These are phyloP conservation scores for Fusarium euwallaceae DNA, from an alignment of 2,329 filamentous ascomycete genomes.

Conservation along the genomic window DNA sequence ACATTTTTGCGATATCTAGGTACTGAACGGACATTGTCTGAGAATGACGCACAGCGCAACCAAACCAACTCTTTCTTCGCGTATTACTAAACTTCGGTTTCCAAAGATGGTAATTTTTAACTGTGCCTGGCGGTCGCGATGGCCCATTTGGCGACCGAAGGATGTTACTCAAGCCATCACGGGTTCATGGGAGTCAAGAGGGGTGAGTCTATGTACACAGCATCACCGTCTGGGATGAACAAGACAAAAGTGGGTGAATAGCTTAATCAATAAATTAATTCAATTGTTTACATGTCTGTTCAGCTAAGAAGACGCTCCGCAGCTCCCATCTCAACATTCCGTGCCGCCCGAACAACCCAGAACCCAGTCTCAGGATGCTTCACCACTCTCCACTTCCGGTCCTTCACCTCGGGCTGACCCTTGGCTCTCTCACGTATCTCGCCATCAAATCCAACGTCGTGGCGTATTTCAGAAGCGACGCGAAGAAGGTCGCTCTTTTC, in stretches of 20 bases:
- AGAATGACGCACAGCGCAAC: not conserved
- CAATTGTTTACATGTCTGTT: not conserved
- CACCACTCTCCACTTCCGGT: conserved; percentile 14
- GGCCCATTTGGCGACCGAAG: not conserved
- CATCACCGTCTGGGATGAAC: not conserved
- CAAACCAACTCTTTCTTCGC: not conserved
- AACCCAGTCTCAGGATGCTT: not conserved
- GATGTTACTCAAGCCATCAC: not conserved
- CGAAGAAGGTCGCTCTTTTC: conserved; percentile 15
- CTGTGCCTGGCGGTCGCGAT: not conserved
- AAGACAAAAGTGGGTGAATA: not conserved
- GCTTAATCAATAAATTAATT: not conserved
- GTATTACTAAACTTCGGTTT: not conserved
- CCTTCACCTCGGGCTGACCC: conserved; percentile 4
- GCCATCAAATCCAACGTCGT: not conserved
- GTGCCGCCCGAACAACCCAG: conserved; percentile 9
- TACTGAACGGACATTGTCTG: not conserved
- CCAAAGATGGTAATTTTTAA: too few relatives aligned
- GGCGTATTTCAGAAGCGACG: conserved; percentile 7
- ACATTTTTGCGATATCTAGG: not conserved
- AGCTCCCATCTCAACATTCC: not conserved
- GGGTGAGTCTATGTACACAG: not conserved
- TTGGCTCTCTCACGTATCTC: conserved; percentile 13
- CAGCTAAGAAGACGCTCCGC: conserved; percentile 7
- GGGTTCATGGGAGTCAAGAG: not conserved